A percentile compares a stretch with the other conserved stretches of the same genome.
Evolutionary conservation across 768 basidiomycete species (phyloP).

Genomic region (Sporobolomyces roseus): DNA sequence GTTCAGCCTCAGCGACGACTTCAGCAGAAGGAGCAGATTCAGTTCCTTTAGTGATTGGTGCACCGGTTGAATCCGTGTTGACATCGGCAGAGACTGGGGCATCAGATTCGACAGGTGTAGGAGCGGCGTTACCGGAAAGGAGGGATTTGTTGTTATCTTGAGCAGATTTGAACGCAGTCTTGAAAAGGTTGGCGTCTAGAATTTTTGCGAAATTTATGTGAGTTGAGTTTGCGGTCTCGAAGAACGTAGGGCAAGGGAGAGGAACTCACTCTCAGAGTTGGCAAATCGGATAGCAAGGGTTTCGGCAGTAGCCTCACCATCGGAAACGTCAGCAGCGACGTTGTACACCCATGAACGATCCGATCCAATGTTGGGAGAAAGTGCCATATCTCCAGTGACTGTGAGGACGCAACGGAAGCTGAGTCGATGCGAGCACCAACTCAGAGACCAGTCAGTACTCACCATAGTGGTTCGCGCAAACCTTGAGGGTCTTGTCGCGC

Average conservation of each 20-base stretch:
- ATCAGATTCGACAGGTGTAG: conserved; percentile 47
- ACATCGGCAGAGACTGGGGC: conserved; percentile 44
- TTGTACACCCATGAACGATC: conserved; percentile 93
- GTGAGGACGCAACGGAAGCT: too few species aligned
- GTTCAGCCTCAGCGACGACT: conserved; percentile 20
- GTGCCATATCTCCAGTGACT: conserved; percentile 86
- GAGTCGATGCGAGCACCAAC: too few species aligned
- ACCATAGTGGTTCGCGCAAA: conserved; percentile 97
- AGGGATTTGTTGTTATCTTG: conserved; percentile 64
- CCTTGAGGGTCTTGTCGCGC: conserved; percentile 98
- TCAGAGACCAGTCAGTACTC: too few species aligned
- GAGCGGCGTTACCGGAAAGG: conserved; percentile 41
- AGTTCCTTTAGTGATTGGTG: conserved; percentile 36
- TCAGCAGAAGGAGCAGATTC: conserved; percentile 22
- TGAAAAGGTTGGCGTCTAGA: conserved; percentile 80
- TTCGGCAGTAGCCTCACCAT: conserved; percentile 81
- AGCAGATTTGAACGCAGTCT: conserved; percentile 78
- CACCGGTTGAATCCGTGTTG: conserved; percentile 30
- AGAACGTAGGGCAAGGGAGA: too few species aligned
- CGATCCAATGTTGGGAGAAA: conserved; percentile 96
- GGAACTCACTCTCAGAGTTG: conserved; percentile 79
- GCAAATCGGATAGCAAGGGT: conserved; percentile 98
- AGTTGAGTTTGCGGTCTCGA: too few species aligned
- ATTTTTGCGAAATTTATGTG: too few species aligned
- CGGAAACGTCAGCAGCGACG: conserved; percentile 89